Evolutionary conservation across 1,139 yeast genomes (phyloP).

Genomic region (Pichia sp.): DNA sequence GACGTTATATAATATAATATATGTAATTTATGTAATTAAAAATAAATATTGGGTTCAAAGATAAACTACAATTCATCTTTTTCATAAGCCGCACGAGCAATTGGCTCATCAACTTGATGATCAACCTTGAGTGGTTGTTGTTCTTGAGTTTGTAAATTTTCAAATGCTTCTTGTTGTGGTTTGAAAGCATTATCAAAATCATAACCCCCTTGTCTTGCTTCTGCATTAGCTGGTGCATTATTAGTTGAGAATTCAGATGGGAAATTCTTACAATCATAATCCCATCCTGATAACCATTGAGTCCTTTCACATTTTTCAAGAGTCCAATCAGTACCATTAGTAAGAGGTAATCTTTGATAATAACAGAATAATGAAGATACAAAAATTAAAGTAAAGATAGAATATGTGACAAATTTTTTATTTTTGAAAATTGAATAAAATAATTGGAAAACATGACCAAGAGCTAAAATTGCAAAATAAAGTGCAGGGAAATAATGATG

Average conservation of each 20-base stretch:
- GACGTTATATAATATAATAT: too few relatives aligned
- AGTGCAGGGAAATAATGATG: conserved; percentile 91
- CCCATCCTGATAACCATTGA: conserved; percentile 66
- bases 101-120: not conserved
- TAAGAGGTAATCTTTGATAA: conserved; percentile 61
- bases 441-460: conserved; percentile 78
- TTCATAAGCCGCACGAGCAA: not conserved
- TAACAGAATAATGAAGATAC: conserved; percentile 50
- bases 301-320: conserved; percentile 54
- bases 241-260: conserved; percentile 25
- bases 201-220: conserved; percentile 11
- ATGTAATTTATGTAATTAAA: too few relatives aligned
- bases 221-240: conserved; percentile 13
- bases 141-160: not conserved
- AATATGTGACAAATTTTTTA: conserved; percentile 39
- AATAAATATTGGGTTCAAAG: too few relatives aligned
- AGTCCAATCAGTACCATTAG: conserved; percentile 84
- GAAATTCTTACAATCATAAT: conserved; percentile 70
- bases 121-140: conserved; percentile 2
- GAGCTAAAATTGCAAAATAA: conserved; percentile 78
- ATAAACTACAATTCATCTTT: conserved; percentile 17
- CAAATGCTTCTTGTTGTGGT: conserved; percentile 10
- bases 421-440: conserved; percentile 44
- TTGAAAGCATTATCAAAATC: conserved; percentile 23
- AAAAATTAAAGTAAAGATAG: conserved; percentile 43